These are phyloP conservation scores for Leersia perrieri DNA, from an alignment of 176 grass and related monocot species.

Conservation along the genomic window DNA sequence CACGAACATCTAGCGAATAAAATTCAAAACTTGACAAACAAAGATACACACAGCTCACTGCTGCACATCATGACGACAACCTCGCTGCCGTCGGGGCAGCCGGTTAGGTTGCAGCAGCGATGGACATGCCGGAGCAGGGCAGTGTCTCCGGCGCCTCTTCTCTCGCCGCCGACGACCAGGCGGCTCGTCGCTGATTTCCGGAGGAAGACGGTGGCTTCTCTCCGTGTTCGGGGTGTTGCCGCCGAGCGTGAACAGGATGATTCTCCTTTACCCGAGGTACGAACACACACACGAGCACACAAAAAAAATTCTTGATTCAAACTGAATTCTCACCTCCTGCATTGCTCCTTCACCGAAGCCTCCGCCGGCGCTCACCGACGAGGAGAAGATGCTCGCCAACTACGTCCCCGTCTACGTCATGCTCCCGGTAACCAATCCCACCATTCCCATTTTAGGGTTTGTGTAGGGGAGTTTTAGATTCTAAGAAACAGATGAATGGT, in stretches of 20 bases:
- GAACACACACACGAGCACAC: neutral
- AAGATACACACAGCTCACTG: neutral
- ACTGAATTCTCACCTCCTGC: neutral
- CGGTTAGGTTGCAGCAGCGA: slow-evolving; percentile 18
- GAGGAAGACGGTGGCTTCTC: slow-evolving; percentile 1
- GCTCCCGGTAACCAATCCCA: slow-evolving; percentile 82
- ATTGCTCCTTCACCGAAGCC: neutral
- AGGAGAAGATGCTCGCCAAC: slow-evolving; percentile 54
- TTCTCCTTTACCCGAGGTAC: slow-evolving; percentile 14
- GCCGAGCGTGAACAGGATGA: slow-evolving; percentile 1
- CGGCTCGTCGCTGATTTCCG: neutral
- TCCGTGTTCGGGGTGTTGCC: neutral
- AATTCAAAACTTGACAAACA: neutral
- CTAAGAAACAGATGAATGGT: no score
- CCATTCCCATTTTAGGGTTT: no score
- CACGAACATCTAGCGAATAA: neutral
- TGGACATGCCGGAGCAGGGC: neutral
- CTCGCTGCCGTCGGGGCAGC: slow-evolving; percentile 12
- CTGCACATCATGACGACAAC: slow-evolving; percentile 27
- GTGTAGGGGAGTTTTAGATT: no score
- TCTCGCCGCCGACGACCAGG: neutral
- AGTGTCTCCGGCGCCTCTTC: neutral
- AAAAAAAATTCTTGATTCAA: neutral
- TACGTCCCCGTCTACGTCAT: slow-evolving; percentile 87
- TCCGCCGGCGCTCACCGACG: slow-evolving; percentile 30